phyloP scores from a whole-genome alignment of 305 asterid species.

The Solanum hybrid region DNA sequence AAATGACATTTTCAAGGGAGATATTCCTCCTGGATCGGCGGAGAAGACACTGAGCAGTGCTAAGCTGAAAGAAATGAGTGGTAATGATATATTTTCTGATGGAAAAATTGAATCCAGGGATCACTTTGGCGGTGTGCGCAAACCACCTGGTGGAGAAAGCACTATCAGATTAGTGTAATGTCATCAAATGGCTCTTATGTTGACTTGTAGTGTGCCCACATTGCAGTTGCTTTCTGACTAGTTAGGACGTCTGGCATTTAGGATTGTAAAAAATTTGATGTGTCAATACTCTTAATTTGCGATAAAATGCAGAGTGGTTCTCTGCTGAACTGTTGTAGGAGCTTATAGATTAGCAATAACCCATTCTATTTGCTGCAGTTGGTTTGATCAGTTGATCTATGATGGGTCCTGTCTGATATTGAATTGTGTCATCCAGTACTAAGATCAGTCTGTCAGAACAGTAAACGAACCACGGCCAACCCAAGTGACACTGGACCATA shows the following conservation, averaged over 20 bases:
- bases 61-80: conserved; percentile 82
- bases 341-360: not conserved
- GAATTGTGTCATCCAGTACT: not conserved
- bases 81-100: conserved; percentile 64
- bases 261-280: conserved; percentile 7
- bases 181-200: not conserved
- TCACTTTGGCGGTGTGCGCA: conserved; percentile 68
- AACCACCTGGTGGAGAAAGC: conserved; percentile 90
- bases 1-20: conserved; percentile 79
- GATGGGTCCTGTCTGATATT: not conserved
- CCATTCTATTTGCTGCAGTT: not conserved
- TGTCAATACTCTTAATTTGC: not conserved
- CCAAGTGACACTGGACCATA: not conserved
- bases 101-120: conserved; percentile 63
- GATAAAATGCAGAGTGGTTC: not conserved
- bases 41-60: conserved; percentile 77
- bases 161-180: conserved; percentile 55
- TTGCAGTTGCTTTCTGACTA: not conserved
- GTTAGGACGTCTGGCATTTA: not conserved
- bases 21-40: conserved; percentile 49
- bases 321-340: not conserved
- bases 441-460: not conserved
- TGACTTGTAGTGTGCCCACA: not conserved
- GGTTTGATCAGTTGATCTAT: not conserved
- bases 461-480: not conserved